A percentile compares a stretch with the other conserved stretches of the same genome.
These are phyloP conservation scores for Mycena pura DNA, from an alignment of 768 basidiomycete species.

Conservation along the genomic window DNA sequence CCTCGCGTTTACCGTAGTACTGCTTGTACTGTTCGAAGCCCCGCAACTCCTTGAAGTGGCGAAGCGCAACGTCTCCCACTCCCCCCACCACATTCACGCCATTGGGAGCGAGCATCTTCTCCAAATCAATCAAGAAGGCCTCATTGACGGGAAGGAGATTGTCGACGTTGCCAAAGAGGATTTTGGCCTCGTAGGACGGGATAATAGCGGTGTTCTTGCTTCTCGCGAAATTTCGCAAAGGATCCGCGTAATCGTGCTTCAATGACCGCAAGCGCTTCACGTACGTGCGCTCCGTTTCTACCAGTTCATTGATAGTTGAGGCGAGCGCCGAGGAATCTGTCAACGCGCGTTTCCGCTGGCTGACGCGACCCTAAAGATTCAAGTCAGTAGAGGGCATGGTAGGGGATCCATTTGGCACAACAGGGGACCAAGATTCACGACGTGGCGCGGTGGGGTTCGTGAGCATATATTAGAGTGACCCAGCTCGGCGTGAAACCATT, in stretches of 20 bases:
- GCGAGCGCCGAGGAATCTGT: conserved; percentile 70
- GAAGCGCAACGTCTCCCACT: conserved; percentile 84
- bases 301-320: conserved; percentile 84
- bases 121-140: conserved; percentile 82
- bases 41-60: conserved; percentile 82
- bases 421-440: conserved; percentile 1
- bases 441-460: not conserved
- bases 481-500: not conserved
- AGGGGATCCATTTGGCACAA: conserved; percentile 1
- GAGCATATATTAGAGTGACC: not conserved
- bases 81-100: conserved; percentile 62
- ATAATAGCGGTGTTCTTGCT: conserved; percentile 88
- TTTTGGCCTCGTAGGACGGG: conserved; percentile 89
- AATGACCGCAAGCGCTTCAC: conserved; percentile 82
- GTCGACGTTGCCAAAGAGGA: conserved; percentile 93
- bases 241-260: conserved; percentile 90
- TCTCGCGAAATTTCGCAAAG: conserved; percentile 83
- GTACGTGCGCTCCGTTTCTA: conserved; percentile 90
- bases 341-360: conserved; percentile 63
- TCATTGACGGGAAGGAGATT: conserved; percentile 89
- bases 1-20: conserved; percentile 92
- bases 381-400: not conserved
- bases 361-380: conserved; percentile 42
- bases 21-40: conserved; percentile 93
- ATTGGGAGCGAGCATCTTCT: conserved; percentile 74